A percentile compares a stretch with the other conserved stretches of the same genome.
Conservation (phyloP, 495 filamentous ascomycete genomes). For the Talaromyces proteolyticus region DNA sequence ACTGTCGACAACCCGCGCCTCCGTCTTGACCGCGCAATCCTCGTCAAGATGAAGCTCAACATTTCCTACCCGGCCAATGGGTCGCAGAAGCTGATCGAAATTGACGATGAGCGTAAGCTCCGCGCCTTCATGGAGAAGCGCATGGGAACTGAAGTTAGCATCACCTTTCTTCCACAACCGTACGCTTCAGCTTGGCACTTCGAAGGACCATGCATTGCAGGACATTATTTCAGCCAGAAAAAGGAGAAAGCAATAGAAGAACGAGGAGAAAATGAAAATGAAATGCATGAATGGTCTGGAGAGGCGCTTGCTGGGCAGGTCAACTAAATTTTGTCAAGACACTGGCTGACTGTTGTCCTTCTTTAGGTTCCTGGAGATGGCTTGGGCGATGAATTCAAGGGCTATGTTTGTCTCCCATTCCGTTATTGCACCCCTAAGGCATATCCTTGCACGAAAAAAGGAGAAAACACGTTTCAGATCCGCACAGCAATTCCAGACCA, state of each 20-base stretch:
- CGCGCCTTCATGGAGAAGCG: slow-evolving; percentile 84
- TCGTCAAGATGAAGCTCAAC: slow-evolving; percentile 83
- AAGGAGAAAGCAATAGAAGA: slow-evolving; percentile 6
- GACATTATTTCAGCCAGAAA: neutral
- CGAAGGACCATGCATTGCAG: neutral
- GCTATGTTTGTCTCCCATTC: slow-evolving; percentile 66
- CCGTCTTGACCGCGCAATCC: slow-evolving; percentile 47
- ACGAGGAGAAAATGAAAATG: slow-evolving; percentile 17
- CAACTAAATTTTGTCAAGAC: neutral
- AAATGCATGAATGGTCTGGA: neutral
- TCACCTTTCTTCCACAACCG: slow-evolving; percentile 12
- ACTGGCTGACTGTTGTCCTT: slow-evolving; percentile 9
- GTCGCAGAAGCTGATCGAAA: slow-evolving; percentile 96
- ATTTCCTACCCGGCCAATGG: slow-evolving; percentile 98
- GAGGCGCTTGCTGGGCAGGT: neutral
- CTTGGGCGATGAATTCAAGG: slow-evolving; percentile 97
- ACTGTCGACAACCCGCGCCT: slow-evolving; percentile 38
- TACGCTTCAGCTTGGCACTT: slow-evolving; percentile 6
- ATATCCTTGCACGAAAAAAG: neutral
- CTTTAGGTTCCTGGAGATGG: slow-evolving; percentile 65
- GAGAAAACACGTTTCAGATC: neutral
- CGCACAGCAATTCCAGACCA: neutral
- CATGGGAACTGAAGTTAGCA: slow-evolving; percentile 92
- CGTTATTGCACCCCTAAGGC: slow-evolving; percentile 10
- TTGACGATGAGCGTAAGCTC: slow-evolving; percentile 95